Base-by-base conservation (phyloP, 768 basidiomycete species). In the Auricularia sp. region DNA sequence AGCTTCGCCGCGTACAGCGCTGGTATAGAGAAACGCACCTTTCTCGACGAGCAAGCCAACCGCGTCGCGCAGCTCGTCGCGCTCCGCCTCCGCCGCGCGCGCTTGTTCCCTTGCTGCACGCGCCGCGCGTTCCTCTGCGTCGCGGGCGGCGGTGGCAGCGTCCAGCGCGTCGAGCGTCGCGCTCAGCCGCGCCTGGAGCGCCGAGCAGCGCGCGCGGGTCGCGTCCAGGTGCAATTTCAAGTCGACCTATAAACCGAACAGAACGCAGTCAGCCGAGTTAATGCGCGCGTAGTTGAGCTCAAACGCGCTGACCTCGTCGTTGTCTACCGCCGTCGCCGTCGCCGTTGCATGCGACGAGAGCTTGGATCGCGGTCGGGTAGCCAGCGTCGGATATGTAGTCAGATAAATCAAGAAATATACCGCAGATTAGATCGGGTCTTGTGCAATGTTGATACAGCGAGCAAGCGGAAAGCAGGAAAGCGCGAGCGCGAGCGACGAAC, bases 21-120 rank as follows among this genome's bases (percentile, higher is more conserved):
- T 3, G 47, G 11, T 1, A 35, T 39, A 18, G 33, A 21, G 75
- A 8, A 42, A 42, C 82, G 47, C 68, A 86, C 86, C 82, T 83
- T 83, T 85, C 71, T 84, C 78, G n/a, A 84, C 78, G 47, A 87
- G 70, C 62, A 79, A 72, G 61, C 77, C 68, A 1, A 87, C 82
- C 5, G 80, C 82, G 54, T 84, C 82, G 67, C 80, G 77, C 69
- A 86, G 69, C 64, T 84, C 82, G 69, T 86, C 82, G 64, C 73
- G 75, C 67, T 87, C 83, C 2, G 71, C 69, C 71, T 85, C 81
- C 4, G 76, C 71, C 2, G 67, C 67, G 39, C 71, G 73, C 4
- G 72, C 70, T 8, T 83, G 69, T 58, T 86, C 83, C 3, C 72
- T 66, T 0, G 72, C 72, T 1, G 3, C 21, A 0, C 47, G 47